Evolutionary conservation across 306 rosid species (phyloP), one percentile per base, ranked within the genome.

Genomic region (Vachellia pachyceras): DNA sequence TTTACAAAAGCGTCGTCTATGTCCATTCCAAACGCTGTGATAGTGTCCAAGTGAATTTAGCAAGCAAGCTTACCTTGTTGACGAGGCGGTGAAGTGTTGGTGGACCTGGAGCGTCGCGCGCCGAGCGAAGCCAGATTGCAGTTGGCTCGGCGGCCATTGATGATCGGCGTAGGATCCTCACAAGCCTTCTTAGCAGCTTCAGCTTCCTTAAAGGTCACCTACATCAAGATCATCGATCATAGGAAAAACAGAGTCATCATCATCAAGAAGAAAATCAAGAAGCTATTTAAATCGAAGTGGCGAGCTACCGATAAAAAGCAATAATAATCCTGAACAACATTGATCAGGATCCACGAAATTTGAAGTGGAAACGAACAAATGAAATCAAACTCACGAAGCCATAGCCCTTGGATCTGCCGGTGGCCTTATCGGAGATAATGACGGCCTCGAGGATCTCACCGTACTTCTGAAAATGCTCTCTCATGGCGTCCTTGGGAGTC

Each of bases 361-460:
- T 40, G 44, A 40, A 40, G 6, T 6, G 44, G 9, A 6, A 40
- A 40, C 5, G 10, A 42, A 9, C 46, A 42, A 42, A 42, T 0
- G 1, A 9, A 29, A 40, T 40, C 7, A 40, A 10, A 84, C 97
- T 81, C 83, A 93, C 97, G 74, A 93, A 93, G 77, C 97, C 97
- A 71, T 93, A 93, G 87, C 97, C 97, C 85, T 93, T 93, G 93
- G 97, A 93, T 91, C 94, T 87, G 87, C 90, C 97, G 35, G 94
- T 93, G 73, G 85, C 65, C 78, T 93, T 93, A 47, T 93, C 97
- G 20, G 87, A 87, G 83, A 93, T 93, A 80, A 93, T 90, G 82
- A 93, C 97, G 17, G 97, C 97, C 79, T 93, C 97, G 17, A 93
- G 86, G 87, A 93, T 91, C 82, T 93, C 90, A 5, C 97, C 97